Evolutionary conservation across 2,329 filamentous ascomycete genomes (phyloP).

Genomic region (Arthrobotrys entomopaga): DNA sequence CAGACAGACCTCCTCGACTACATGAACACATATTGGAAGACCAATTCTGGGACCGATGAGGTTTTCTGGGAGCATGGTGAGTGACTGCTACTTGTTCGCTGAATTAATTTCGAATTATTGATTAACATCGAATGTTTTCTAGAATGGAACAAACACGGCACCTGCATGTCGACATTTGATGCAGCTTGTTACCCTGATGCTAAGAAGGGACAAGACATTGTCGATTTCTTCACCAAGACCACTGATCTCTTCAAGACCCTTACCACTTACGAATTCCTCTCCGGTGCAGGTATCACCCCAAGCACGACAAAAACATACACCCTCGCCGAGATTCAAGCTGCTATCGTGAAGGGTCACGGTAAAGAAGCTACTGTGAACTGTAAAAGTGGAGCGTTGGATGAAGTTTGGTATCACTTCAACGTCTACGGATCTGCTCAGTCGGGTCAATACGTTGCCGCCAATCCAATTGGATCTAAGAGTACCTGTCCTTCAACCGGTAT

Average conservation of each 20-base stretch:
- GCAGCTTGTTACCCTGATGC: constrained; percentile 74
- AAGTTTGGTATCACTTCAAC: constrained; percentile 69
- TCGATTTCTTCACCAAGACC: constrained; percentile 75
- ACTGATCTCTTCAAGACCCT: constrained; percentile 74
- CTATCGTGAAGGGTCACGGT: constrained; percentile 68
- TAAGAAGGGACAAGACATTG: constrained; percentile 71
- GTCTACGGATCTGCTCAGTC: constrained; percentile 67
- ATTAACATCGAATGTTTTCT: neutral
- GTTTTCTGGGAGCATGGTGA: constrained; percentile 76
- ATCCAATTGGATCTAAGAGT: constrained; percentile 69
- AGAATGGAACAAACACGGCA: constrained; percentile 76
- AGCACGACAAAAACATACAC: constrained; percentile 70
- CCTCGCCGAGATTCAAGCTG: constrained; percentile 69
- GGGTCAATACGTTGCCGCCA: constrained; percentile 63
- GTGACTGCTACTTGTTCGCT: neutral
- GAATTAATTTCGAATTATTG: neutral
- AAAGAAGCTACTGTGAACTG: constrained; percentile 71
- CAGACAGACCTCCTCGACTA: constrained; percentile 70
- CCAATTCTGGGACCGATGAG: constrained; percentile 72
- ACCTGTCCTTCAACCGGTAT: constrained; percentile 71
- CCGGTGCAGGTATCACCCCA: constrained; percentile 62
- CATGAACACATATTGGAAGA: constrained; percentile 79
- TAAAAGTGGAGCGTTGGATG: constrained; percentile 64
- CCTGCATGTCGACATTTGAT: constrained; percentile 72
- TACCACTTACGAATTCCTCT: constrained; percentile 69